Base-by-base conservation (phyloP, 306 rosid genomes). In the Inga leiocalycina region DNA sequence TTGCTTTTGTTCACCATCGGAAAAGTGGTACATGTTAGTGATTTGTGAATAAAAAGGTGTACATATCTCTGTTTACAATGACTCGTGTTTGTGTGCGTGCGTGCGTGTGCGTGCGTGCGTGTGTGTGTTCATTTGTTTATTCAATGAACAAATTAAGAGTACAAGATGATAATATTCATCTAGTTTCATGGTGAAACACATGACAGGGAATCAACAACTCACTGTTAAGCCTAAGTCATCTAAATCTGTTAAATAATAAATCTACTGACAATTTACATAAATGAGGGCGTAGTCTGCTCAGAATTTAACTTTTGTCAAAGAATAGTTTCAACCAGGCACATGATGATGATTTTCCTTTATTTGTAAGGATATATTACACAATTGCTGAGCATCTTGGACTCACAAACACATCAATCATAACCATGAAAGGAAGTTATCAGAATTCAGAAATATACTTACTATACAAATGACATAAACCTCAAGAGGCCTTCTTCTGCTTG, bases 401-500 rank as follows among this genome's bases (percentile, higher is more conserved):
- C 56, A 74, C 84, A 78, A 39, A 79, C 41, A 66, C 37, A 79
- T 48, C 80, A 78, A 74, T 70, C 45, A 67, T 67, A 37, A 35
- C 10, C 46, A 6, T 32, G 10, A 65, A 3, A 65, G 37, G 27
- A 12, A 61, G 35, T 67, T 3, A 10, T 12, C 37, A 77, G 75
- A 71, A 14, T 13, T 73, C 83, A 85, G 64, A 45, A 78, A 76
- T 56, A 19, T 13, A 62, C 44, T 32, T 65, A 3, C 49, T 24
- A 12, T 6, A 2, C 8, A 52, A 65, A 48, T 22, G 73, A 37
- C 6, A 30, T 45, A 78, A 71, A 37, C 39, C 80, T 88, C 82
- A 90, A 44, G 92, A 82, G 83, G 97, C 93, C 89, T 77, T 86
- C 91, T 96, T 96, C 51, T 74, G 80, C 86, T 91, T 94, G 91